Conservation (phyloP, 2,329 filamentous ascomycete genomes). For the Ascosphaera apis region DNA sequence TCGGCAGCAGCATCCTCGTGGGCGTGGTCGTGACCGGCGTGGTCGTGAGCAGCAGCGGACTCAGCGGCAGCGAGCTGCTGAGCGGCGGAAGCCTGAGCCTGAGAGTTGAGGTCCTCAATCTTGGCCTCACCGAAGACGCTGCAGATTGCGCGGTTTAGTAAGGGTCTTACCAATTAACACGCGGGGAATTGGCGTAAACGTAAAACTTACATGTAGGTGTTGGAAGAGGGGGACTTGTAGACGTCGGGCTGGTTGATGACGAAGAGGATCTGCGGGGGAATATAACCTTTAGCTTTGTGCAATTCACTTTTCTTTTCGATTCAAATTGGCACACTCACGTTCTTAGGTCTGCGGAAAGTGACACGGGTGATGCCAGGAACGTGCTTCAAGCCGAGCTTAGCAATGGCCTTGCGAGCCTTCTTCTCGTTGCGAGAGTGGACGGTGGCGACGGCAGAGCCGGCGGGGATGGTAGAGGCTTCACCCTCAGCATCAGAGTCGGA, state of each 20-base stretch:
- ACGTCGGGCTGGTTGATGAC: constrained; percentile 99
- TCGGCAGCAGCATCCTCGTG: constrained; percentile 41
- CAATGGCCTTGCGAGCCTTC: constrained; percentile 98
- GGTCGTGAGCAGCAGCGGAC: constrained; percentile 30
- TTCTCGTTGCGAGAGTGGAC: constrained; percentile 99
- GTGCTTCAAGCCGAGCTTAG: constrained; percentile 92
- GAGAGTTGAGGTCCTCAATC: constrained; percentile 98
- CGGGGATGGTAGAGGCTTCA: constrained; percentile 37
- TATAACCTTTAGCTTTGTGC: constrained; percentile 6
- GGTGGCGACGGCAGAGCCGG: constrained; percentile 67
- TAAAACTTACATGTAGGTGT: constrained; percentile 95
- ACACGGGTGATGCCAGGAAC: constrained; percentile 95
- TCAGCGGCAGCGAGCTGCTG: constrained; percentile 75
- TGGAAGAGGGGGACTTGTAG: constrained; percentile 97
- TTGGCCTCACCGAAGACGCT: constrained; percentile 99
- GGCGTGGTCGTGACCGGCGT: constrained; percentile 34
- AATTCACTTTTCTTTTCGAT: neutral
- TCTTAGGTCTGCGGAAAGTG: constrained; percentile 94
- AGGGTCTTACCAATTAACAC: neutral
- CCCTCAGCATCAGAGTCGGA: constrained; percentile 26
- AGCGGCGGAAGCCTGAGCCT: constrained; percentile 84
- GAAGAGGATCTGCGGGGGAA: constrained; percentile 59
- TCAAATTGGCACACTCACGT: constrained; percentile 40
- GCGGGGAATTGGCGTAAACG: too few relatives aligned
- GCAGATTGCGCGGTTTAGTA: constrained; percentile 5